Percentiles rank a stretch among this genome's conserved stretches.
Evolutionary conservation across 2,329 filamentous ascomycete genomes (phyloP).

Genomic region (Aspergillus amoenus): DNA sequence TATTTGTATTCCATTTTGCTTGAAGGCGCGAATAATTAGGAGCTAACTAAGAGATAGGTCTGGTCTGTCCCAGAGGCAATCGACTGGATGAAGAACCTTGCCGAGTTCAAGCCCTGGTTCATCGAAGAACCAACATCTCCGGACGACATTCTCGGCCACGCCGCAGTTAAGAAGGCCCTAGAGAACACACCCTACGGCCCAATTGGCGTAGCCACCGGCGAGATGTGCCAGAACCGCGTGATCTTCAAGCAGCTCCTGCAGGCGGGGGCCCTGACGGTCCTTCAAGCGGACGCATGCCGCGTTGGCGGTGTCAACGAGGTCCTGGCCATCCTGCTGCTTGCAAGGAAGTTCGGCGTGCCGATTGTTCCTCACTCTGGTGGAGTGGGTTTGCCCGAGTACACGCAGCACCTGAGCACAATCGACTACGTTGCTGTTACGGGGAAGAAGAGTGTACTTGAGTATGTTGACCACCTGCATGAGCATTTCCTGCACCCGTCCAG

Average conservation of each 20-base stretch:
- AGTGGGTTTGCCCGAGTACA: slow-evolving; percentile 90
- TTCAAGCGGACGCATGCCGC: slow-evolving; percentile 87
- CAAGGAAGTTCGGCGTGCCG: slow-evolving; percentile 66
- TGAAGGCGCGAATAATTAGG: not conserved
- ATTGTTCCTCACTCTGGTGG: slow-evolving; percentile 88
- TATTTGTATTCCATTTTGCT: not conserved
- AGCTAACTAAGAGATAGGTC: slow-evolving; percentile 43
- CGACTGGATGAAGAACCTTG: slow-evolving; percentile 77
- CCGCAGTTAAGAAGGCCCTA: slow-evolving; percentile 77
- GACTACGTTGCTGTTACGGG: slow-evolving; percentile 87
- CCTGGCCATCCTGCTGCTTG: slow-evolving; percentile 83
- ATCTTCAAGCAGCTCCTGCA: slow-evolving; percentile 90
- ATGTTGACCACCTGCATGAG: slow-evolving; percentile 90
- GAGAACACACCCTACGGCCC: slow-evolving; percentile 52
- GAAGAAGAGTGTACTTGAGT: slow-evolving; percentile 80
- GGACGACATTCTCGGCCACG: slow-evolving; percentile 86
- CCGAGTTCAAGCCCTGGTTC: slow-evolving; percentile 80
- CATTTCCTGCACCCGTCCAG: slow-evolving; percentile 81
- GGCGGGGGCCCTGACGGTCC: slow-evolving; percentile 77
- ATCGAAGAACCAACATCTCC: slow-evolving; percentile 92
- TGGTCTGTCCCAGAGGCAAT: slow-evolving; percentile 91
- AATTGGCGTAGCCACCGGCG: slow-evolving; percentile 85
- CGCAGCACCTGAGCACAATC: slow-evolving; percentile 86
- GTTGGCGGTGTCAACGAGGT: slow-evolving; percentile 91
- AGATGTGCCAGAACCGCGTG: slow-evolving; percentile 94